phyloP scores from a whole-genome alignment of 2,329 filamentous ascomycete genomes.

The Clarireedia homoeocarpa region DNA sequence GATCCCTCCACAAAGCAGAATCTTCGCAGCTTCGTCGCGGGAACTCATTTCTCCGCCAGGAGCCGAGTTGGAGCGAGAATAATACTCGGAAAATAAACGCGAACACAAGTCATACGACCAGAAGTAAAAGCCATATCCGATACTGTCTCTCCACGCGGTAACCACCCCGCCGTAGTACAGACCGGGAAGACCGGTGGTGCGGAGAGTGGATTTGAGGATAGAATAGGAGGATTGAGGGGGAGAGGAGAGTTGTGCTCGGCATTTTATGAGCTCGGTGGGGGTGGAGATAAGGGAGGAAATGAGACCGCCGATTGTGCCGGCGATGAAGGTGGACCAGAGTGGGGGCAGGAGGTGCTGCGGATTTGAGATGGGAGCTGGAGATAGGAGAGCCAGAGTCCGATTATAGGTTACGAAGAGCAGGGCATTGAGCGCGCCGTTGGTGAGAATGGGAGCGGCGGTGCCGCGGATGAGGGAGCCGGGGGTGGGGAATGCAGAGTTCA shows the following conservation, averaged over 20 bases:
- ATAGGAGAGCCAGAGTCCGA: constrained; percentile 61
- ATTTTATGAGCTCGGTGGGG: constrained; percentile 88
- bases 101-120: constrained; percentile 81
- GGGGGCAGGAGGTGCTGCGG: constrained; percentile 29
- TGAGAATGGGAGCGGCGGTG: constrained; percentile 75
- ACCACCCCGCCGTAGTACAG: constrained; percentile 76
- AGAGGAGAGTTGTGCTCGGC: constrained; percentile 64
- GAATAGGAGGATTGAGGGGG: constrained; percentile 37
- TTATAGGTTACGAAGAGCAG: constrained; percentile 89
- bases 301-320: constrained; percentile 74
- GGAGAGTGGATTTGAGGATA: constrained; percentile 55
- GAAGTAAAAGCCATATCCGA: constrained; percentile 98
- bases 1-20: constrained; percentile 76
- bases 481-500: constrained; percentile 31
- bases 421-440: constrained; percentile 86
- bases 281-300: constrained; percentile 81
- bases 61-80: neutral
- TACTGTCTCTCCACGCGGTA: constrained; percentile 73
- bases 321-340: constrained; percentile 64
- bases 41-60: neutral
- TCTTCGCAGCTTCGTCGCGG: constrained; percentile 47
- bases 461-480: constrained; percentile 47
- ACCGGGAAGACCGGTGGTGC: constrained; percentile 53
- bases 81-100: constrained; percentile 27
- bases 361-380: constrained; percentile 21